Evolutionary conservation across 352 stramenopile species (phyloP), one percentile per base, ranked within the genome.

Genomic region (Vaucheria bursata): DNA sequence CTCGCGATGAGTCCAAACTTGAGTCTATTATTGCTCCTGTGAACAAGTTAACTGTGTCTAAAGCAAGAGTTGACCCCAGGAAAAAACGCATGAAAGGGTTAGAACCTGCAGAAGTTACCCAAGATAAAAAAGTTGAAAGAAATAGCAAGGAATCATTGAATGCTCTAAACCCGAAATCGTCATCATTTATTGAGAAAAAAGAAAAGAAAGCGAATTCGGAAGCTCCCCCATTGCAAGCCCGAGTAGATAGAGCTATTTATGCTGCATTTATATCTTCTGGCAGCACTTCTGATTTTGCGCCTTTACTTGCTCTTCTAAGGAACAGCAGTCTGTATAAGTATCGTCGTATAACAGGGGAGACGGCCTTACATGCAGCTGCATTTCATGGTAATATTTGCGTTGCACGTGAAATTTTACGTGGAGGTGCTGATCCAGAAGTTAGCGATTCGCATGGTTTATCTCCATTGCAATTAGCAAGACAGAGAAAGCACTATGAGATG

Each of bases 211-310:
- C 45, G 45, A 25, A 25, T 12, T 25, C 45, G 12, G 25, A 59
- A 25, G 12, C 25, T 12, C 45, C 12, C 45, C 12, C 45, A 59
- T 71, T 81, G 53, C 33, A 75, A 12, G 71, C 65, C 38, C 70
- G 76, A 29, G 75, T 81, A 71, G 76, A 81, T 25, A 70, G 76
- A 0, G 76, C 76, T 34, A 81, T 81, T 8, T 81, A 78, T 40
- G 50, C 72, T 29, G 76, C 76, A 4, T 75, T 81, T 39, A 31
- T 25, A 25, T n/a, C 25, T 3, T 59, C 45, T n/a, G 66, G 69
- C 76, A 81, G 12, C 65, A n/a, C n/a, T n/a, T n/a, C n/a, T n/a
- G n/a, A n/a, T n/a, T n/a, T n/a, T n/a, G n/a, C n/a, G n/a, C n/a
- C 76, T 8, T 67, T 81, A 5, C 37, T 81, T 1, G 64, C 67